A percentile compares a stretch with the other conserved stretches of the same genome.
Evolutionary conservation across 306 rosid genomes (phyloP).

Genomic region (Castanea mollissima): DNA sequence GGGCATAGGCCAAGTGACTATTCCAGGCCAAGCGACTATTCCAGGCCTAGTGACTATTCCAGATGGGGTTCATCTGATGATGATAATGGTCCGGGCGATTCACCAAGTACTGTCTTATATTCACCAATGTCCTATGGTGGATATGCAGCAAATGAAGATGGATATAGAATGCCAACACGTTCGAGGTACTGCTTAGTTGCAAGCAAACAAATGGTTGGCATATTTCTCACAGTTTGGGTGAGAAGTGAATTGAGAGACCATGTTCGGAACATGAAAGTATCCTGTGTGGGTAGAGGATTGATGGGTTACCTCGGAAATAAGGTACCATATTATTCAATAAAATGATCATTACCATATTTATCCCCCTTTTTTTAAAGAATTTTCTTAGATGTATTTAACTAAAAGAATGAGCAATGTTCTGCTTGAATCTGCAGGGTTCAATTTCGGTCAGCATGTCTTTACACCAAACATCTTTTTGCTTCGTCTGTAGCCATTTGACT

Average conservation of each 20-base stretch:
- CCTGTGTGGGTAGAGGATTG: conserved; percentile 97
- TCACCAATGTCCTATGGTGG: conserved; percentile 85
- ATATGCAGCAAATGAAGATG: conserved; percentile 73
- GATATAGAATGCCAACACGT: conserved; percentile 69
- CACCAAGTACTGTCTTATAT: conserved; percentile 85
- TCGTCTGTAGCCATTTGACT: conserved; percentile 90
- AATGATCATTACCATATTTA: conserved; percentile 1
- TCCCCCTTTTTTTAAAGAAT: conserved; percentile 9
- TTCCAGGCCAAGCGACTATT: conserved; percentile 74
- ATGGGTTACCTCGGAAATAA: conserved; percentile 99
- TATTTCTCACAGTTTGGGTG: conserved; percentile 96
- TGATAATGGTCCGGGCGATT: conserved; percentile 83
- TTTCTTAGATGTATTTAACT: not conserved
- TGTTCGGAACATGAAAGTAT: conserved; percentile 87
- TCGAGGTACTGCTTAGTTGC: conserved; percentile 96
- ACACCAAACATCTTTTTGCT: conserved; percentile 94
- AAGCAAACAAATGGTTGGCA: conserved; percentile 99
- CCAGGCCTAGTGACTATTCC: conserved; percentile 54
- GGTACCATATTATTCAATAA: conserved; percentile 43
- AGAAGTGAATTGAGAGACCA: conserved; percentile 86
- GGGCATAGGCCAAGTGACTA: conserved; percentile 72
- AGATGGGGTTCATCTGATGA: conserved; percentile 99
- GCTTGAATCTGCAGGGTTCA: conserved; percentile 76
- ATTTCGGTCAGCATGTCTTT: conserved; percentile 95
- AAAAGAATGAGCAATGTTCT: conserved; percentile 18